Evolutionary conservation across 805 yeast species (phyloP).

Genomic region (Saitoella complicata): DNA sequence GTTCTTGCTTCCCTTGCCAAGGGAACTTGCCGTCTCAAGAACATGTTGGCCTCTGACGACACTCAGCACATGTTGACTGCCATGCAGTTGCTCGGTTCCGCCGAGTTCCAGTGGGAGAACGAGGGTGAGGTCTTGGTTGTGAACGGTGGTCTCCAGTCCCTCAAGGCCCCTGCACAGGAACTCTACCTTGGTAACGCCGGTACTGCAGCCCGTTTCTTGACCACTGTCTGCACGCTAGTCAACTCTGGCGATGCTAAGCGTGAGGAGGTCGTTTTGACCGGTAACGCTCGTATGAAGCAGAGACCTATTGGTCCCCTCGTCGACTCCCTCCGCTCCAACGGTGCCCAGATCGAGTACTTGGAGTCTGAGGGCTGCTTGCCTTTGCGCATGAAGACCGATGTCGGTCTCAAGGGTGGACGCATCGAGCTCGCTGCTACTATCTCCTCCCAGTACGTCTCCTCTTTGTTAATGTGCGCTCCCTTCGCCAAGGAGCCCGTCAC

Average conservation of each 20-base stretch:
- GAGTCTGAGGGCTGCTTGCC: conserved; percentile 77
- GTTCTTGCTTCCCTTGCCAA: conserved; percentile 80
- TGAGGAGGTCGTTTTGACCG: conserved; percentile 54
- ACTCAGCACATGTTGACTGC: conserved; percentile 91
- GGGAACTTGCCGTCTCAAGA: conserved; percentile 70
- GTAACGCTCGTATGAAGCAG: conserved; percentile 93
- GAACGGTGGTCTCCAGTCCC: conserved; percentile 65
- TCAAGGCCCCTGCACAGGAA: conserved; percentile 46
- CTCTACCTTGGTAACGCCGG: conserved; percentile 94
- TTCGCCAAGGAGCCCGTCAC: conserved; percentile 82
- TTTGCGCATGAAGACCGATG: conserved; percentile 49
- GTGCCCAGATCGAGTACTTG: conserved; percentile 55
- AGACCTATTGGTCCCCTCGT: conserved; percentile 94
- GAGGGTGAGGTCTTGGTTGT: conserved; percentile 74
- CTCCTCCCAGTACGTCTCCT: conserved; percentile 93
- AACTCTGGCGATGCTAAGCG: conserved; percentile 26
- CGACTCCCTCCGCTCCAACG: conserved; percentile 72
- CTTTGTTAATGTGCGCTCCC: conserved; percentile 94
- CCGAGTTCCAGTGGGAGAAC: conserved; percentile 65
- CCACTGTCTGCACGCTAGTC: conserved; percentile 74
- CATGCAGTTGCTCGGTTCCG: conserved; percentile 62
- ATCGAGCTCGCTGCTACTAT: conserved; percentile 91
- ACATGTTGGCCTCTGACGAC: conserved; percentile 88
- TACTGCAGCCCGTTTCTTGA: conserved; percentile 88
- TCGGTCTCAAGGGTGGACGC: conserved; percentile 71